Percentiles rank a stretch among this genome's conserved stretches.
Conservation (phyloP, 768 basidiomycete genomes). For the Amylocystis lapponica region DNA sequence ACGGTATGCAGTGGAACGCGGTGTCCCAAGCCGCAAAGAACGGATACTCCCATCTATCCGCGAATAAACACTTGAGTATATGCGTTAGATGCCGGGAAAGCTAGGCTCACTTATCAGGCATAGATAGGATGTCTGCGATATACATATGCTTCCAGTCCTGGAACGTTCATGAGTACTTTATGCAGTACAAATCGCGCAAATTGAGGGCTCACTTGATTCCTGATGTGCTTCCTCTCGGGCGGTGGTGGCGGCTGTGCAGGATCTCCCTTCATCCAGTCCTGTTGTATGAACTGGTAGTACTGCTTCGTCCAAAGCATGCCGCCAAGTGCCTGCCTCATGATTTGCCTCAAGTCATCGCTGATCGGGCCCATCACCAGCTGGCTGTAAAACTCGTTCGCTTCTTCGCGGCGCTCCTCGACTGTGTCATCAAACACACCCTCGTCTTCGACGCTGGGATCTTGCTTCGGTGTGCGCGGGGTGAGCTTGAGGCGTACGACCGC, state of each 20-base stretch:
- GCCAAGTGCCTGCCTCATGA: conserved; percentile 92
- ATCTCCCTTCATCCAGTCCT: conserved; percentile 95
- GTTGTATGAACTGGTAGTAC: conserved; percentile 93
- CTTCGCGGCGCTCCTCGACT: conserved; percentile 85
- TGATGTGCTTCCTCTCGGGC: conserved; percentile 74
- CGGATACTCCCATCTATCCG: conserved; percentile 88
- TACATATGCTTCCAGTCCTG: conserved; percentile 96
- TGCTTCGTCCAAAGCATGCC: conserved; percentile 99
- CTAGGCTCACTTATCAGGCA: conserved; percentile 98
- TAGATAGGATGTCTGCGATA: conserved; percentile 92
- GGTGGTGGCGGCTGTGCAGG: conserved; percentile 94
- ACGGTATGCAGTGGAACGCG: conserved; percentile 98
- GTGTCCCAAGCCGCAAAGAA: conserved; percentile 99
- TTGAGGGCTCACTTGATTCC: conserved; percentile 66
- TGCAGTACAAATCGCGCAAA: background rate
- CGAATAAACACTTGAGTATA: conserved; percentile 5
- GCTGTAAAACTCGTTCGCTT: conserved; percentile 95
- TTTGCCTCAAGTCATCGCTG: conserved; percentile 88
- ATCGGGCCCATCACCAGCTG: conserved; percentile 76
- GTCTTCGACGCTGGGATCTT: conserved; percentile 77
- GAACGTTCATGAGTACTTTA: background rate
- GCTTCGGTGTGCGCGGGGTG: conserved; percentile 68
- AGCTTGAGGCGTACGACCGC: conserved; percentile 93
- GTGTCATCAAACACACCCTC: conserved; percentile 85
- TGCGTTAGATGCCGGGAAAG: conserved; percentile 2